Evolutionary conservation across 2,329 filamentous ascomycete genomes (phyloP), one percentile per base, ranked within the genome.

Genomic region (Stromatinia cepivora): DNA sequence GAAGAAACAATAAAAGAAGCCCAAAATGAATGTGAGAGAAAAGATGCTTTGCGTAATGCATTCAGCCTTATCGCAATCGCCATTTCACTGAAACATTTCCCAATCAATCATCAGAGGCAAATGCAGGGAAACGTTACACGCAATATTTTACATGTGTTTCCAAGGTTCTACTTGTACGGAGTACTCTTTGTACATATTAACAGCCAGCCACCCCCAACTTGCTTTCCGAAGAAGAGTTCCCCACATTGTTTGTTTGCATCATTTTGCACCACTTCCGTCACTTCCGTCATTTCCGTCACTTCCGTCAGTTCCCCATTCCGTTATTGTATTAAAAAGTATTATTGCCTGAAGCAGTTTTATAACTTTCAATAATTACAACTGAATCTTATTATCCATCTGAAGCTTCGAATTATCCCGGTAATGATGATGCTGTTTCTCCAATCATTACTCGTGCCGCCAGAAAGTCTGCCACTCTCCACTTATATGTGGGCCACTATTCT

Each of bases 11-110:
- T 1, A 8, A 48, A 15, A 42, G 13, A 42, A 42, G 15, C 3
- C 11, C 15, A 6, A 42, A 42, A 42, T n/a, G n/a, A n/a, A n/a
- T n/a, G n/a, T n/a, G n/a, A 17, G 22, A 13, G 7, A 39, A 39
- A 36, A 42, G 7, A 25, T 42, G 25, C 34, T 50, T 25, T 10
- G 22, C 31, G 34, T 22, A 57, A 20, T 45, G 25, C 57, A 45
- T 59, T 59, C 57, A 59, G 57, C 57, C 57, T 59, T 59, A 59
- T 45, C 57, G n/a, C 36, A 59, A 59, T 45, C 57, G 57, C 36
- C 57, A 59, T 25, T 58, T 8, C 36, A 28, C 39, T 59, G 57
- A 59, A 59, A 59, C 57, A 45, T 59, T 28, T 15, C 36, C 36
- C 57, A 59, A 31, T 59, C 57, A 42, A 22, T 59, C 57, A 28